Conservation (phyloP, 768 basidiomycete species). For the Leccinum subtestaceum region DNA sequence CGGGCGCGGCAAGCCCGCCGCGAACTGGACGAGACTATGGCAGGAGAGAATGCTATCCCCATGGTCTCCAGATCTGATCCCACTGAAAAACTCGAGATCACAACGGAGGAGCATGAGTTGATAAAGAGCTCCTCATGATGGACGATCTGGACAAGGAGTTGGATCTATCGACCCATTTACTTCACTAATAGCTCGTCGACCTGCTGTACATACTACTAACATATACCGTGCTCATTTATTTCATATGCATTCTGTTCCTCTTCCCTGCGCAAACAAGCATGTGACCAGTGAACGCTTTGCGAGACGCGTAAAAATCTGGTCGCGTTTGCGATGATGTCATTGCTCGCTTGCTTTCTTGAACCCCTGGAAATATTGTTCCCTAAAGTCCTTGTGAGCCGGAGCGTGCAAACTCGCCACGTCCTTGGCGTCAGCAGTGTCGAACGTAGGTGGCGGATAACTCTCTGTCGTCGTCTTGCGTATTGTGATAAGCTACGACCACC, state of each 20-base stretch:
- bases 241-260: background rate
- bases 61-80: background rate
- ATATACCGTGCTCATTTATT: background rate
- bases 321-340: background rate
- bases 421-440: slow-evolving; percentile 35
- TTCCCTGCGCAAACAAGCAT: background rate
- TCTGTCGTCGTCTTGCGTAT: slow-evolving; percentile 64
- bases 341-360: slow-evolving; percentile 50
- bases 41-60: background rate
- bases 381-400: slow-evolving; percentile 88
- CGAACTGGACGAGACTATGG: slow-evolving; percentile 57
- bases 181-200: background rate
- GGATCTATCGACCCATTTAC: background rate
- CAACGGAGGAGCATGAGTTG: background rate
- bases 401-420: slow-evolving; percentile 36
- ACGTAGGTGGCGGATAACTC: slow-evolving; percentile 52
- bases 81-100: background rate
- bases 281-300: no score
- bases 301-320: no score
- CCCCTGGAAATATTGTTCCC: slow-evolving; percentile 83
- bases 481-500: slow-evolving; percentile 75
- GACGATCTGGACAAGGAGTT: background rate
- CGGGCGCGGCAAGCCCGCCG: slow-evolving; percentile 63
- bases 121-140: background rate
- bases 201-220: background rate